Evolutionary conservation across 1,284 basidiomycete species (phyloP), one percentile per base, ranked within the genome.

Genomic region (Irpex sp.): DNA sequence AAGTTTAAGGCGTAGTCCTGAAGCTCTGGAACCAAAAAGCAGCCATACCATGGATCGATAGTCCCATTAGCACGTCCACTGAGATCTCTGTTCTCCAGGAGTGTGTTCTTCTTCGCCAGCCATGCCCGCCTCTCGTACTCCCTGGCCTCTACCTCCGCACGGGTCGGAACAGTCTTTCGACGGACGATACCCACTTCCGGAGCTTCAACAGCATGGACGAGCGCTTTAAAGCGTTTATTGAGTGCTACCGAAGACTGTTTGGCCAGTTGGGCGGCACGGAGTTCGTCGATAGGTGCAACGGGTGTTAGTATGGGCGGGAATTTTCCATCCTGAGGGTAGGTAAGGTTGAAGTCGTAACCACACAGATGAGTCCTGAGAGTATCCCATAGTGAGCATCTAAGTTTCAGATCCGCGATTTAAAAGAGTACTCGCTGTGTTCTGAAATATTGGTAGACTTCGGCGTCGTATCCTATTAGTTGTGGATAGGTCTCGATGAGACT

Each of bases 391-490:
- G 59, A 39, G 17, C 17, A 26, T 19, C 8, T 13, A 50, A 5
- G 2, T 46, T 26, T 7, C 35, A 50, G 47, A n/a, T 17, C 13
- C 7, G n/a, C 47, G 11, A 50, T 61, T 33, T 57, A 33, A 17
- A 46, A 21, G 35, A 15, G 62, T 49, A 75, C 84, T 64, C 73
- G 87, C 86, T 85, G 86, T 68, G 83, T 76, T 68, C 81, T 80
- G 73, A 90, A 89, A 69, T 88, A 88, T 62, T 84, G 77, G 70
- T 83, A 85, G 4, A 89, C 85, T n/a, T 83, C 80, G 49, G 77
- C 73, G 67, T 90, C 85, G 67, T 88, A 90, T 43, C 82, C 84
- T 56, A 90, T 88, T 43, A 90, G 72, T 70, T 89, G 88, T 1
- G 88, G 89, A 68, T 84, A 88, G 5, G 88, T 90, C 74, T 88